Base-by-base conservation (phyloP, 2,329 filamentous ascomycete species). In the Ophiocordyceps sinensis region DNA sequence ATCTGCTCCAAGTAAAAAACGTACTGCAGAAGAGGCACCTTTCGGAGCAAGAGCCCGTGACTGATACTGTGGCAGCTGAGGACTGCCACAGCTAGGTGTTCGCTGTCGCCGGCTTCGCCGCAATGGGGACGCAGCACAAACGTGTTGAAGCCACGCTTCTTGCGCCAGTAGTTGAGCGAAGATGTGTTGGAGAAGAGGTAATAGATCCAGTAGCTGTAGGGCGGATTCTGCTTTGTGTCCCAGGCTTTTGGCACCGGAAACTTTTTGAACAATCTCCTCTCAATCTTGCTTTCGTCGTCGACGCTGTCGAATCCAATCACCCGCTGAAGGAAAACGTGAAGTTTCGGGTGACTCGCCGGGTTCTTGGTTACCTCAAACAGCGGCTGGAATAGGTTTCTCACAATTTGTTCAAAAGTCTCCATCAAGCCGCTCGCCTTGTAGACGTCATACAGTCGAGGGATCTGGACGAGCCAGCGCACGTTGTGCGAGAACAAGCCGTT, bases 171-270 rank as follows among this genome's bases (percentile, higher is more conserved):
- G 57, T 98, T 98, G 51, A 98, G 71, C 10, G 88, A 94, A 1
- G 82, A 75, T 60, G 95, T 86, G 60, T 98, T 98, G 47, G 91
- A 80, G 55, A 91, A 96, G 41, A 96, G 71, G 56, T 94, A 94
- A 64, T 98, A 98, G 56, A 96, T 84, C 91, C 91, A 98, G 64
- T 98, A 98, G 58, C 84, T 95, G 65, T 98, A 98, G 0, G 91
- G 91, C 13, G 91, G 91, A 55, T 98, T 98, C 61, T 96, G 88
- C 53, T 84, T 87, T 1, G 86, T 87, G 48, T 79, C 75, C 91
- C 91, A 98, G 41, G 79, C 78, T 46, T 79, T 83, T 5, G 91
- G 89, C 19, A 91, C 79, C 0, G 91, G 91, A 50, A 94, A 98
- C 59, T 98, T 98, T 55, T 82, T 83, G 66, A 87, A 94, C n/a